Evolutionary conservation across 2,329 filamentous ascomycete species (phyloP), one percentile per base, ranked within the genome.

Genomic region (Colletotrichum orbiculare): DNA sequence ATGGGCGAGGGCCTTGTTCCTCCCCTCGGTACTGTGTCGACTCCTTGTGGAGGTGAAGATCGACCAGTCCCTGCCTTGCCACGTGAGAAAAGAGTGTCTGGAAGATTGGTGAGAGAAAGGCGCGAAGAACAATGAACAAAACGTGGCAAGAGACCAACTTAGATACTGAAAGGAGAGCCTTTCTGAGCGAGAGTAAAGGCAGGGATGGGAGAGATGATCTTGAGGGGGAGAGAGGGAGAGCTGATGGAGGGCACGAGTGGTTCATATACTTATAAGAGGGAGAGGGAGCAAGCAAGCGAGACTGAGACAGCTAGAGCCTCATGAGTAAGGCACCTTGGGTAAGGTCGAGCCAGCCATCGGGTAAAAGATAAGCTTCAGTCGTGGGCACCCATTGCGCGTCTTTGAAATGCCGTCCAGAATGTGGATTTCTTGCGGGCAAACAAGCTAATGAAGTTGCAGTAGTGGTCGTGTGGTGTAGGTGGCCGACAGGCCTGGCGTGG

Each of bases 311-410:
- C 25, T 25, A 25, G 49, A 61, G 57, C 37, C 43, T 41, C 38
- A 41, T 39, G 57, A 52, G 56, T 46, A 59, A 42, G 43, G 49
- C 25, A 25, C 25, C 25, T 25, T 25, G 4, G 25, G 25, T 25
- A 25, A 25, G 25, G 25, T 4, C 25, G 4, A 25, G 25, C 35
- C 43, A 50, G 47, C n/a, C 38, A 48, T 41, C 60, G 50, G 62
- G 58, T 48, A 52, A 53, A 17, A 48, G 58, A 66, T 63, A 66
- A 63, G 42, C 63, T 62, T 62, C 63, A 43, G 52, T 45, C 52
- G 49, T 53, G 62, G 50, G 42, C 47, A 25, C 25, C 25, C 25
- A 38, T 57, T 66, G 58, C 52, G 63, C 52, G 53, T 66, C 58
- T 62, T 63, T 57, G 52, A 63, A 25, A 25, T 25, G 25, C 25